Percentiles rank a stretch among this genome's conserved stretches.
Conservation (phyloP, 2,329 filamentous ascomycete genomes). For the Cladobotryum protrusum region DNA sequence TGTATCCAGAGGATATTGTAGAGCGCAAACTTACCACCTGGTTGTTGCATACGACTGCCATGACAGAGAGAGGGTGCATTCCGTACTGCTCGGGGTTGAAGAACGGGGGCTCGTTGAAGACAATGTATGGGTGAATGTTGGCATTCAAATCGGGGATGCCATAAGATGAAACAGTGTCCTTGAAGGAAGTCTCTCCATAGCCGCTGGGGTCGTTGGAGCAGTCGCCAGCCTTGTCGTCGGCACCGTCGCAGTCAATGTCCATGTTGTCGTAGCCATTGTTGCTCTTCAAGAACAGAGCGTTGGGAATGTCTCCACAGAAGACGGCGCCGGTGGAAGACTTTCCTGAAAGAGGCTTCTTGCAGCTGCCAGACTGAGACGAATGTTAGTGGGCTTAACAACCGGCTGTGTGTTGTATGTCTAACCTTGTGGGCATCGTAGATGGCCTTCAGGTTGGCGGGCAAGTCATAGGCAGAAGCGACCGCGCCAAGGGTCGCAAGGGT, state of each 20-base stretch:
- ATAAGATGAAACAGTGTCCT: conserved; percentile 26
- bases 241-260: conserved; percentile 47
- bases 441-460: conserved; percentile 13
- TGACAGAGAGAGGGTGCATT: conserved; percentile 6
- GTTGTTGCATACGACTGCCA: conserved; percentile 10
- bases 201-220: conserved; percentile 32
- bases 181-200: conserved; percentile 37
- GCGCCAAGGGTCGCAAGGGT: conserved; percentile 9
- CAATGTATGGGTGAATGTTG: conserved; percentile 40
- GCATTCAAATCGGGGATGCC: conserved; percentile 34
- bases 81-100: conserved; percentile 1
- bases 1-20: neutral
- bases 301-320: conserved; percentile 28
- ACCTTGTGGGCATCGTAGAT: conserved; percentile 15
- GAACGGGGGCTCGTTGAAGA: conserved; percentile 33
- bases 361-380: conserved; percentile 22
- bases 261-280: conserved; percentile 31
- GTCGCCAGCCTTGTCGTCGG: conserved; percentile 24
- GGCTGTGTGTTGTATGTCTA: neutral
- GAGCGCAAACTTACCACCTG: conserved; percentile 7
- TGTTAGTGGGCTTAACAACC: neutral
- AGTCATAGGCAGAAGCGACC: conserved; percentile 8
- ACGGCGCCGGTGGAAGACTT: conserved; percentile 12
- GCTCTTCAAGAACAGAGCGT: conserved; percentile 9
- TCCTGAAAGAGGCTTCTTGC: conserved; percentile 16